Base-by-base conservation (phyloP, 1,284 basidiomycete genomes). In the Sphagnurus paluster region DNA sequence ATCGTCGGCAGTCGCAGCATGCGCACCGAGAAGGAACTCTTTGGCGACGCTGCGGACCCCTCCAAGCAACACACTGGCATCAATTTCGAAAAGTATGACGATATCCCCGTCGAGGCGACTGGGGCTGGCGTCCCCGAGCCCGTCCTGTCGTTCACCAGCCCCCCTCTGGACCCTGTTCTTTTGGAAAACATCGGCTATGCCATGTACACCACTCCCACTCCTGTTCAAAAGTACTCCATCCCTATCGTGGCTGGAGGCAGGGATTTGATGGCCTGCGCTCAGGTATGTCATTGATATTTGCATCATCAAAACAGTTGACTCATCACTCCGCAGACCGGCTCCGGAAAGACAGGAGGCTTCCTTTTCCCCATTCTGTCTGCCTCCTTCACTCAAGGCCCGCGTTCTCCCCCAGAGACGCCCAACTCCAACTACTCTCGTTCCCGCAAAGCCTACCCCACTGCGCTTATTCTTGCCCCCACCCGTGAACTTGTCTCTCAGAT, bases 51-150 rank as follows among this genome's bases (percentile, higher is more conserved):
- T 33, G 77, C 83, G 46, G 97, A 98, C 67, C 84, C 85, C 13
- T 80, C 80, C 46, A 87, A 83, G 63, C 89, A 95, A 67, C 86
- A 93, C 61, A 97, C 95, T 40, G 97, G 97, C 57, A 98, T 99
- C 77, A 99, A 99, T 77, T 99, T 99, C 64, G 97, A 99, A 77
- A 97, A 97, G 73, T 99, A 99, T 67, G 95, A 97, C 68, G 96
- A 99, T 69, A 99, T 99, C 63, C 97, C 97, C 55, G 95, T 99
- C 59, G 97, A 99, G 74, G 96, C 94, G 34, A 98, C 94, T 40
- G 97, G 97, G 57, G 84, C 86, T 51, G 92, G 90, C 57, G 95
- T 97, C 19, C 97, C 97, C 53, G 96, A 98, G 44, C 93, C 96
- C 41, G 84, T 98, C 57, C 81, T 70, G 55, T 80, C 85, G 48